Base-by-base conservation (phyloP, 1,284 basidiomycete genomes). In the Tylopilus orsonianus region DNA sequence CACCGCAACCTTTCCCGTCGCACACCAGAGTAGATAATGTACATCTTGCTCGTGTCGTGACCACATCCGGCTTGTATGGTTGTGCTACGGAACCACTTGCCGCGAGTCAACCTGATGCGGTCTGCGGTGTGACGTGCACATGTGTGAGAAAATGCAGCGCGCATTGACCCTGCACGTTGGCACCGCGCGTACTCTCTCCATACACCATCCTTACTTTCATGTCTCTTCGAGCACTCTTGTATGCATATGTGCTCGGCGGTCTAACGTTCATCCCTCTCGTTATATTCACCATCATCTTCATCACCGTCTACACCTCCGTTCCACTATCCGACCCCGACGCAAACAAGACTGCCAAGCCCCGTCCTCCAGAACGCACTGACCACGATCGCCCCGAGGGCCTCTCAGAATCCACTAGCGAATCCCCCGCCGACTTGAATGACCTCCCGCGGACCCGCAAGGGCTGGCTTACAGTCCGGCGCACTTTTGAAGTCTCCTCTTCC, bases 161-260 rank as follows among this genome's bases (percentile, higher is more conserved):
- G n/a, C 32, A 8, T 16, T 10, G 14, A 6, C n/a, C 13, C 7
- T 33, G 30, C 30, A 16, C 32, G n/a, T 10, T 29, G 6, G 29
- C n/a, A 33, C 32, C 7, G 32, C 32, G 32, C n/a, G n/a, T 20
- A 18, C 8, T 7, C 30, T n/a, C 4, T 13, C 27, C 26, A 13
- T 29, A 23, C 16, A 29, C n/a, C 36, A n/a, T 2, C 0, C 5
- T 16, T 18, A 26, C 23, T 7, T 37, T 29, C 49, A 86, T 83
- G 81, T 80, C 78, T 59, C 66, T 88, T 57, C 81, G 76, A 62
- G 77, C 84, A 8, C 67, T 90, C 52, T 59, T 90, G 52, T 86
- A 90, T 65, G 85, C 86, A 30, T 96, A 95, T 69, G 67, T 96
- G 53, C 74, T 96, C 43, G 93, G 93, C 50, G 93, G 92, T 22